Conservation (phyloP, 257 asterid genomes). For the Solanum pinnatisectum region DNA sequence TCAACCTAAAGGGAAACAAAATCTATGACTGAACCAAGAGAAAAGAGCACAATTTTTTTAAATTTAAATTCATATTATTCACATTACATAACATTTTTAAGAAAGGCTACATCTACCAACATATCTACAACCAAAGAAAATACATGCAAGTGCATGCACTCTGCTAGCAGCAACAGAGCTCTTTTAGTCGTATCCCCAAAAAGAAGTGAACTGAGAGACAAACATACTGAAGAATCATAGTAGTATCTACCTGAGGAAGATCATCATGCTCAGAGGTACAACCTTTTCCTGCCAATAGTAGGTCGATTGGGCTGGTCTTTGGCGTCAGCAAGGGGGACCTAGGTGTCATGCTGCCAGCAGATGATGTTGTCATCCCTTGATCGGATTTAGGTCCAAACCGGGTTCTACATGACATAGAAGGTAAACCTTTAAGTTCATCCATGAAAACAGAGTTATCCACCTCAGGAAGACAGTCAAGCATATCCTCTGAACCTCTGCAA, state of each 20-base stretch:
- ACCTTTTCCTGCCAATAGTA: constrained; percentile 81
- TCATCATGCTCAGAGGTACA: constrained; percentile 90
- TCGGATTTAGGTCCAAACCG: constrained; percentile 95
- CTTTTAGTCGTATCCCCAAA: background rate
- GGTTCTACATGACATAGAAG: constrained; percentile 84
- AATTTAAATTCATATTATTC: background rate
- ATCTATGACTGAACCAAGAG: background rate
- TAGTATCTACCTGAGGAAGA: constrained; percentile 74
- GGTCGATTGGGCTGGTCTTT: constrained; percentile 68
- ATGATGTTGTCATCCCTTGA: constrained; percentile 97
- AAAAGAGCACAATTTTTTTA: background rate
- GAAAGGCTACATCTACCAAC: background rate
- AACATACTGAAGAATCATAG: constrained; percentile 2
- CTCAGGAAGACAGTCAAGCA: constrained; percentile 88
- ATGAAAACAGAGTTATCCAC: constrained; percentile 52
- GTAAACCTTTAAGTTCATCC: constrained; percentile 81
- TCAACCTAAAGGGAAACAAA: background rate
- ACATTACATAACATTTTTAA: background rate
- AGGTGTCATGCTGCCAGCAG: constrained; percentile 99
- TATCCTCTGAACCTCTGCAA: constrained; percentile 95
- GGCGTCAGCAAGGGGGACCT: constrained; percentile 96
- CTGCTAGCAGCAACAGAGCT: background rate
- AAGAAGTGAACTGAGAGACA: background rate
- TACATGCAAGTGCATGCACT: background rate
- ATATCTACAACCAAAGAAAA: background rate